Percentiles rank a stretch among this genome's conserved stretches.
Conservation (phyloP, 768 basidiomycete species). For the Mycena filopes region DNA sequence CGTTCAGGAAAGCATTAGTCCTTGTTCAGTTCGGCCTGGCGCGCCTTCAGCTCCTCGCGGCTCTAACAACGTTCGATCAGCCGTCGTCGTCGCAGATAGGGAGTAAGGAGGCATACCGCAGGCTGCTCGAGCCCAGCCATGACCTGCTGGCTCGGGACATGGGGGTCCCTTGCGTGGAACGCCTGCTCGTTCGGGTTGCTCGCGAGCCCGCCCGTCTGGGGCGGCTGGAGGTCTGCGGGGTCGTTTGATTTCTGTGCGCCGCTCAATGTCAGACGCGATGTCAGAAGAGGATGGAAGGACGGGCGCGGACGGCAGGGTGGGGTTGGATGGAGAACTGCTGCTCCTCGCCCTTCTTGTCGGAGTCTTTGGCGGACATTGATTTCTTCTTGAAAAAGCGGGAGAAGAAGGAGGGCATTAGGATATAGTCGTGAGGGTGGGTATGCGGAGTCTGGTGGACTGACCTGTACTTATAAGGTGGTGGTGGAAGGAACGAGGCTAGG, state of each 20-base stretch:
- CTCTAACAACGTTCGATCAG: constrained; percentile 45
- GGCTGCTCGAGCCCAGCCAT: constrained; percentile 59
- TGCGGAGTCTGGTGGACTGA: too few relatives aligned
- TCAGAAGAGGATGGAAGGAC: background rate
- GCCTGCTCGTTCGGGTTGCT: constrained; percentile 53
- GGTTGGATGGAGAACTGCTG: constrained; percentile 64
- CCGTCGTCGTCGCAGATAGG: background rate
- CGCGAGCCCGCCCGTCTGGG: constrained; percentile 49
- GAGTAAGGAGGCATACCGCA: constrained; percentile 46
- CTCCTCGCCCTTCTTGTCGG: constrained; percentile 39
- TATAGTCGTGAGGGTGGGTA: background rate
- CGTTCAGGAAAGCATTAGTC: background rate
- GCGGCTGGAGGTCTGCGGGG: constrained; percentile 59
- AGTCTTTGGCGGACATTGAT: constrained; percentile 25
- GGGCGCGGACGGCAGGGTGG: constrained; percentile 65
- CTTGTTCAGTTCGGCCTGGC: constrained; percentile 60
- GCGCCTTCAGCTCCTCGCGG: constrained; percentile 60
- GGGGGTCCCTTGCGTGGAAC: constrained; percentile 62
- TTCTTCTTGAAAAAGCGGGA: constrained; percentile 22
- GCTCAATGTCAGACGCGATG: background rate
- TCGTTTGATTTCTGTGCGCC: constrained; percentile 65
- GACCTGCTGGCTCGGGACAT: constrained; percentile 57
- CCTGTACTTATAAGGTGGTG: constrained; percentile 11
- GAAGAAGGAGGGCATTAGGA: constrained; percentile 30
- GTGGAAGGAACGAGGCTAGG: background rate